Evolutionary conservation across 2,329 filamentous ascomycete genomes (phyloP).

Genomic region (Nemania serpens): DNA sequence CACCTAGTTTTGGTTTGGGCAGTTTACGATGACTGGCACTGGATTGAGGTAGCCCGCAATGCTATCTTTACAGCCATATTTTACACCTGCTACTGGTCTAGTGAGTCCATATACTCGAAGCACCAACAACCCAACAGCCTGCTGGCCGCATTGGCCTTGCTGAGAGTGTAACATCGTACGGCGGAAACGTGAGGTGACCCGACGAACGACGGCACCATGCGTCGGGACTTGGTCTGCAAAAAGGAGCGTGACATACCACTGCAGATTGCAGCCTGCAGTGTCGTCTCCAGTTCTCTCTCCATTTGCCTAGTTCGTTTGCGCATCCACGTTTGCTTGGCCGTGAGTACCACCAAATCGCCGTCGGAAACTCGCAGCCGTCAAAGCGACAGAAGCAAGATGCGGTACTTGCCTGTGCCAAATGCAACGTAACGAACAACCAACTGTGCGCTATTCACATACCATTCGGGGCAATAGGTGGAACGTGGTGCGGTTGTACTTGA

Average conservation of each 20-base stretch:
- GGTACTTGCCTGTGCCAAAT: slow-evolving; percentile 11
- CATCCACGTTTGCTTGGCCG: slow-evolving; percentile 18
- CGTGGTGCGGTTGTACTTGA: slow-evolving; percentile 6
- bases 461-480: slow-evolving; percentile 4
- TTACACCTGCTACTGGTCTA: background rate
- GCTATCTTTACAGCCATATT: background rate
- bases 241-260: slow-evolving; percentile 5
- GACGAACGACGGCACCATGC: slow-evolving; percentile 6
- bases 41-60: slow-evolving; percentile 17
- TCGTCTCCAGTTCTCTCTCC: slow-evolving; percentile 6
- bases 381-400: slow-evolving; percentile 20
- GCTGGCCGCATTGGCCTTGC: background rate
- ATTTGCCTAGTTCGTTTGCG: slow-evolving; percentile 3
- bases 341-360: slow-evolving; percentile 8
- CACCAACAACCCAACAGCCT: background rate
- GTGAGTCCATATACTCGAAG: slow-evolving; percentile 3
- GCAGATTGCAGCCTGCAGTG: slow-evolving; percentile 4
- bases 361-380: slow-evolving; percentile 18
- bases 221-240: slow-evolving; percentile 12
- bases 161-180: slow-evolving; percentile 3
- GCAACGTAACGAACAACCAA: slow-evolving; percentile 1
- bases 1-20: slow-evolving; percentile 17
- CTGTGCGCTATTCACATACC: background rate
- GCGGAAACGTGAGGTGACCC: slow-evolving; percentile 3
- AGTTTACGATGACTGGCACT: slow-evolving; percentile 16